Conservation (phyloP, 257 asterid genomes). For the Solanum pennellii region DNA sequence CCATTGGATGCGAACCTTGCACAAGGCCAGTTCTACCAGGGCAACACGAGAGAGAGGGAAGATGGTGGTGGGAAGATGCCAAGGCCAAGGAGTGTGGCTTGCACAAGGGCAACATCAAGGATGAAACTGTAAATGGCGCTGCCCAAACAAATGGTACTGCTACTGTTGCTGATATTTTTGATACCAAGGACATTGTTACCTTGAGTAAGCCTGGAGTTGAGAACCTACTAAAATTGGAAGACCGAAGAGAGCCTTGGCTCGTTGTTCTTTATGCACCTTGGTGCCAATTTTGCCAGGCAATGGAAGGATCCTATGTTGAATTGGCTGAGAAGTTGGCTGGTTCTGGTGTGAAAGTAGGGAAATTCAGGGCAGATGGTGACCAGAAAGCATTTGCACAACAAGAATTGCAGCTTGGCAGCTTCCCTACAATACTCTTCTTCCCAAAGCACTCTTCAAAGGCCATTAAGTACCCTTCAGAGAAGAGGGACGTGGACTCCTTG, state of each 20-base stretch:
- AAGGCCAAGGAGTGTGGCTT: conserved; percentile 89
- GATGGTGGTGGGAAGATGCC: conserved; percentile 99
- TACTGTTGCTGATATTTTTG: conserved; percentile 36
- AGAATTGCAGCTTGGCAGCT: conserved; percentile 62
- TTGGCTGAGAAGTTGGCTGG: conserved; percentile 56
- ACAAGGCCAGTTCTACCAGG: conserved; percentile 76
- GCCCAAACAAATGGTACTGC: conserved; percentile 25
- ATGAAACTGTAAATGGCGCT: conserved; percentile 25
- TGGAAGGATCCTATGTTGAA: conserved; percentile 66
- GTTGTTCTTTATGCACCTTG: conserved; percentile 86
- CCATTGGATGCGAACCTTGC: conserved; percentile 92
- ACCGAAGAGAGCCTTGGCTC: conserved; percentile 66
- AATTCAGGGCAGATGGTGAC: conserved; percentile 78
- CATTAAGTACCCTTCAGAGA: conserved; percentile 67
- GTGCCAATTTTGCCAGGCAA: conserved; percentile 86
- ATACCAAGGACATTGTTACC: conserved; percentile 23
- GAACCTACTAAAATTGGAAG: conserved; percentile 52
- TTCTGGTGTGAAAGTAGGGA: conserved; percentile 66
- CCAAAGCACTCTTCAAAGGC: conserved; percentile 58
- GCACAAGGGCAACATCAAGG: conserved; percentile 78
- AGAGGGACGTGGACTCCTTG: conserved; percentile 71
- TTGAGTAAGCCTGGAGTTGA: conserved; percentile 73
- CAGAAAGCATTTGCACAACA: conserved; percentile 62
- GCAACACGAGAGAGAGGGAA: conserved; percentile 86
- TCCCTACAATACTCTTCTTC: conserved; percentile 69